Base-by-base conservation (phyloP, 1,284 basidiomycete species). In the Apiotrichum gamsii region DNA sequence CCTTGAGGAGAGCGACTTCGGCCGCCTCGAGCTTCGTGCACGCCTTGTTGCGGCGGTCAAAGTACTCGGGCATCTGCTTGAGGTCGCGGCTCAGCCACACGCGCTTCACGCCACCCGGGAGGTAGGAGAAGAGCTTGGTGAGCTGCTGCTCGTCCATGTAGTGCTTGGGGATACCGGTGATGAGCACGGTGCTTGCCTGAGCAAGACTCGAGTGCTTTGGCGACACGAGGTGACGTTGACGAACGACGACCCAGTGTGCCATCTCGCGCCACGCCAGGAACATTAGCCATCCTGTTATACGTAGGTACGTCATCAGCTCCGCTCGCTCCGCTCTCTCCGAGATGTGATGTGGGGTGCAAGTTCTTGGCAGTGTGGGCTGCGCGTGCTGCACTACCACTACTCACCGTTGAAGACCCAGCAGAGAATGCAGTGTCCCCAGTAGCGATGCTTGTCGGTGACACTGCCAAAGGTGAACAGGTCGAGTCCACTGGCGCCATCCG, bases 181-280 rank as follows among this genome's bases (percentile, higher is more conserved):
- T 78, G 38, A 90, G 79, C 4, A 90, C 82, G 0, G 86, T 88
- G 34, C 80, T 80, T 1, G 86, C 83, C 72, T 87, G 84, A 2
- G 84, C 80, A 6, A 80, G 74, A 14, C 72, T 69, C 2, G 80
- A 79, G 65, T 88, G 83, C 18, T 76, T 74, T 30, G 77, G 77
- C 52, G 78, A 79, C 54, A 82, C 77, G 23, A 89, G 77, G 69
- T 83, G 84, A 43, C 80, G 74, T 54, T 88, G 85, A 31, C 86
- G 80, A 51, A 83, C 75, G 39, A 77, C 70, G 39, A 85, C 72
- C 70, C 84, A 88, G 54, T 80, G 74, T 11, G 72, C 51, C 76
- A 85, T 80, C 62, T 87, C 84, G 18, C 73, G 72, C 45, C 79
- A 77, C 39, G 89, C 79, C 65, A 83, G 76, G 64, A 74, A 86